Base-by-base conservation (phyloP, 2,329 filamentous ascomycete genomes). In the Beauveria sp. region DNA sequence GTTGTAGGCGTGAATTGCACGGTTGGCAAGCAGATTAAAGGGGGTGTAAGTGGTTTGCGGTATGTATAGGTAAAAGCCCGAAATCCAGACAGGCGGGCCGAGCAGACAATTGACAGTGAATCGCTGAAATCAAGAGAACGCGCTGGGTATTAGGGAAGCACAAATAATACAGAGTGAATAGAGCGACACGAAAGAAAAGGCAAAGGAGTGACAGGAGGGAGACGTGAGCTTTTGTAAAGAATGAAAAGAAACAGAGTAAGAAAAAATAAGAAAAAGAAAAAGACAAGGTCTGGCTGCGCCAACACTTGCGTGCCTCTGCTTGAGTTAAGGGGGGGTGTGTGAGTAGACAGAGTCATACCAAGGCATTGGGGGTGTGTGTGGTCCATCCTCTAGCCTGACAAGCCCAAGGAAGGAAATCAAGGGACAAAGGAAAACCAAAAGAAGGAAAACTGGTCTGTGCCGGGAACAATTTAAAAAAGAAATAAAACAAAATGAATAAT, bases 201-300 rank as follows among this genome's bases (percentile, higher is more conserved):
- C 54, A 59, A 61, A 62, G 43, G 28, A 66, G 56, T 42, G 50
- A 51, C 64, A 62, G 62, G 61, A 59, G 60, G 69, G 66, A 63
- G 64, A 58, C 53, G 54, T 58, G 65, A 65, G 64, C 65, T 69
- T 70, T 69, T 69, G 66, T 67, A 69, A 51, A 54, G 53, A 60
- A 60, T 53, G 45, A 50, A 49, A 61, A 61, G 50, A 34, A 64
- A 38, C 61, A 66, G 55, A 49, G 31, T 28, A 59, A 59, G 56
- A 61, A 60, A 45, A 62, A 58, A 4, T n/a, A 31, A 42, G 51
- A 49, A 50, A 64, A 45, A 49, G 50, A 62, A 59, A 54, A 42
- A 62, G 46, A 51, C 50, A 60, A 54, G 28, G 40, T 55, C 56
- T 45, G 62, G 34, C 42, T 42, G 51, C 51, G 56, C 51, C 52